Conservation (phyloP, 2,329 filamentous ascomycete species). For the Blastomyces silverae region DNA sequence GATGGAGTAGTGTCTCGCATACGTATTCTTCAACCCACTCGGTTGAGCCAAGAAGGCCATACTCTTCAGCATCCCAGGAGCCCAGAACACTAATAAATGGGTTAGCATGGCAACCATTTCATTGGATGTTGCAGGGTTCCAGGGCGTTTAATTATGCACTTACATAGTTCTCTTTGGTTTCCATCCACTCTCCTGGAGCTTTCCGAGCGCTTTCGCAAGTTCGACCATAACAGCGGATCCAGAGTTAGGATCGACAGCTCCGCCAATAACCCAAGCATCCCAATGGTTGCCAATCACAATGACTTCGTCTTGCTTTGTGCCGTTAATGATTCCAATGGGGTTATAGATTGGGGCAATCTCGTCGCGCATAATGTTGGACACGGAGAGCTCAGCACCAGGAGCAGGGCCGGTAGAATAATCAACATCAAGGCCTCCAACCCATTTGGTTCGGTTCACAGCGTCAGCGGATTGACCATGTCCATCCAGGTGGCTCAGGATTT, state of each 20-base stretch:
- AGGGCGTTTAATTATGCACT: slow-evolving; percentile 11
- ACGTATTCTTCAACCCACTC: slow-evolving; percentile 47
- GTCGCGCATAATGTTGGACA: slow-evolving; percentile 26
- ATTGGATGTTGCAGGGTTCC: neutral
- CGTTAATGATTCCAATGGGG: slow-evolving; percentile 28
- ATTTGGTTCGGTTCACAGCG: slow-evolving; percentile 30
- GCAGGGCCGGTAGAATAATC: slow-evolving; percentile 30
- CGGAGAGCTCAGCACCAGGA: slow-evolving; percentile 24
- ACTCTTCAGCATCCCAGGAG: slow-evolving; percentile 37
- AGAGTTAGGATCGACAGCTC: slow-evolving; percentile 49
- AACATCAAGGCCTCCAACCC: slow-evolving; percentile 31
- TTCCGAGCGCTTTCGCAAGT: slow-evolving; percentile 46
- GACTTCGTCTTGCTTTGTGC: slow-evolving; percentile 34
- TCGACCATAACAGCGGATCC: slow-evolving; percentile 47
- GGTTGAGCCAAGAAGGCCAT: slow-evolving; percentile 37
- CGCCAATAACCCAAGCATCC: slow-evolving; percentile 51
- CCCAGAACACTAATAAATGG: slow-evolving; percentile 24
- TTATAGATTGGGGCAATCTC: slow-evolving; percentile 26
- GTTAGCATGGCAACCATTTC: slow-evolving; percentile 9
- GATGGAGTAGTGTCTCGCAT: slow-evolving; percentile 9
- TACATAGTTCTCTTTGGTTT: slow-evolving; percentile 47
- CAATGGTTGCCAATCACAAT: slow-evolving; percentile 49
- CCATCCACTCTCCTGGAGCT: slow-evolving; percentile 45
- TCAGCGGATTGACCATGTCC: slow-evolving; percentile 30
- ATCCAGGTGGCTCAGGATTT: slow-evolving; percentile 30